Base-by-base conservation (phyloP, 768 basidiomycete species). In the Hericium rajendrae region DNA sequence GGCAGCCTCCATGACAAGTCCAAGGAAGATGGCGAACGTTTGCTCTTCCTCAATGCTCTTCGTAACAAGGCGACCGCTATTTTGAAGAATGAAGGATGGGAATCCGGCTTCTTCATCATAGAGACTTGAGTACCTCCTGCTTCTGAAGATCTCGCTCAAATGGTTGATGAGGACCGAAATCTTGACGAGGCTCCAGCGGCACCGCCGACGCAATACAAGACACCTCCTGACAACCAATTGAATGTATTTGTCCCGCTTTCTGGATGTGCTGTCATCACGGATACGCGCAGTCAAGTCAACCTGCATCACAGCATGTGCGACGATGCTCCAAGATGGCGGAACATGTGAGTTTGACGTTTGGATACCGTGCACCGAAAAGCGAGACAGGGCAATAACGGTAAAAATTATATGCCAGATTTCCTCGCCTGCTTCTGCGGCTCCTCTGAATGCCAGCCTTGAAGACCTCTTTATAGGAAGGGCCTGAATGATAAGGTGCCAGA, bases 21-120 rank as follows among this genome's bases (percentile, higher is more conserved):
- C 91, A 48, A 95, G 74, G 66, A 93, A 89, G 6, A 89, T 67
- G n/a, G 81, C 77, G 65, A 87, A 94, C 1, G 88, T 81, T 1
- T 86, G 82, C 63, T 95, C 94, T 16, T 69, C 68, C 16, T 71
- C 68, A 26, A 82, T 76, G 52, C 75, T 73, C 18, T 73, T 69
- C 16, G 73, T 73, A 5, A 91, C 75, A 11, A 84, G 70, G 2
- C 71, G 69, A 65, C 83, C 72, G 62, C 89, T 76, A 48, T 75
- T 72, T 5, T 78, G 62, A 49, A 78, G 73, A 62, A 91, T 74
- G 70, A 92, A 97, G 18, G 71, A 70, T 18, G 93, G 89, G 64
- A 86, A 91, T 59, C 86, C 86, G 39, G 78, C 64, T 48, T 66
- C 63, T 70, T 88, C 79, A 57, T 77, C 75, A 59, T 79, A 68